phyloP scores from a whole-genome alignment of 2,329 filamentous ascomycete genomes.

The Curvularia sp. region DNA sequence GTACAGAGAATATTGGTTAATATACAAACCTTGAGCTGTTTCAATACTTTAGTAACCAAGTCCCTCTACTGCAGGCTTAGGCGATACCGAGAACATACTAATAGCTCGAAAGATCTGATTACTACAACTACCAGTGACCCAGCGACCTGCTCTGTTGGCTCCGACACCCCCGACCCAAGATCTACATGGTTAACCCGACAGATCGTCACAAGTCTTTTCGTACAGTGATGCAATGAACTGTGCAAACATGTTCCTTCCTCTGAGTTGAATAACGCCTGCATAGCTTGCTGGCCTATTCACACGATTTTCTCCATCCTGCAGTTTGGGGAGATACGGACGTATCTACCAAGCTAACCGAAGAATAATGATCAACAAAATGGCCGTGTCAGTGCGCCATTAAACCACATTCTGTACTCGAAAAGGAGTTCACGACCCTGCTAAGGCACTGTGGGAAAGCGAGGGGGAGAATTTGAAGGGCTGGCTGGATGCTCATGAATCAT shows the following conservation, averaged over 20 bases:
- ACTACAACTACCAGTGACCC: background rate
- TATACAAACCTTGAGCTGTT: background rate
- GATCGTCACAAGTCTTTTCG: background rate
- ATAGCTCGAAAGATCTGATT: background rate
- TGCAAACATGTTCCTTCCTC: background rate
- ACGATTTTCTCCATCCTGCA: background rate
- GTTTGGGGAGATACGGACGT: background rate
- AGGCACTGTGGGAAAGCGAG: background rate
- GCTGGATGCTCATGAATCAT: background rate
- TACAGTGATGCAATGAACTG: background rate
- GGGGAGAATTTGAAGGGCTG: background rate
- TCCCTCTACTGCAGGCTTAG: background rate
- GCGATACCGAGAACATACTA: background rate
- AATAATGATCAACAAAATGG: background rate
- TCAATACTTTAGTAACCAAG: background rate
- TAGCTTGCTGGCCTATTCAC: background rate
- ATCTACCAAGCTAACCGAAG: background rate
- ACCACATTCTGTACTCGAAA: background rate
- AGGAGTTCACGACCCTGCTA: background rate
- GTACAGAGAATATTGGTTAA: background rate
- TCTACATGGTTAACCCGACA: background rate
- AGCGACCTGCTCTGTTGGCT: background rate
- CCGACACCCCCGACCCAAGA: background rate
- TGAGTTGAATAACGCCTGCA: background rate
- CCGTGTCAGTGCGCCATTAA: background rate